Percentiles rank a stretch among this genome's conserved stretches.
These are phyloP conservation scores for Picocystis salinarum DNA, from an alignment of 139 green algal species.

Conservation along the genomic window DNA sequence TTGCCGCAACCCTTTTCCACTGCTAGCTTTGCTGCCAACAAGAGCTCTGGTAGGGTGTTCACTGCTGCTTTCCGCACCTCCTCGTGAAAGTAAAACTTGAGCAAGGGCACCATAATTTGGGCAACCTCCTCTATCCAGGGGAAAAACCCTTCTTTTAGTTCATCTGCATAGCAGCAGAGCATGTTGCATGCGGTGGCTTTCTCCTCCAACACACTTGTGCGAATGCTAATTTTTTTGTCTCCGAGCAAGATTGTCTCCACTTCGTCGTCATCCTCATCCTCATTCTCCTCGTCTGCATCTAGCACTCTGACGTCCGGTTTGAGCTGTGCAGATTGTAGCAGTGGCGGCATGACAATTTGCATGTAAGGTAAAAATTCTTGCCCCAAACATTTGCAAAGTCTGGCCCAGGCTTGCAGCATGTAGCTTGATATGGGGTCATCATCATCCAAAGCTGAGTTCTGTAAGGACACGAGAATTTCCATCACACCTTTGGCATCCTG, in stretches of 20 bases:
- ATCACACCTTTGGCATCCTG: conserved; percentile 70
- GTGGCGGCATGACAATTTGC: conserved; percentile 71
- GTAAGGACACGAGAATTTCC: conserved; percentile 61
- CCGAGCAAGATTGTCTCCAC: conserved; percentile 56
- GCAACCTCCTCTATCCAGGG: conserved; percentile 61
- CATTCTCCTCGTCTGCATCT: conserved; percentile 29
- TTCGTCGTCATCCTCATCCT: conserved; percentile 46
- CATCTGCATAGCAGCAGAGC: conserved; percentile 92
- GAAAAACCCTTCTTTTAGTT: conserved; percentile 88
- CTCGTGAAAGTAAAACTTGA: conserved; percentile 94
- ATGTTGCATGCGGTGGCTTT: conserved; percentile 96
- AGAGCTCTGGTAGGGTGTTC: conserved; percentile 61
- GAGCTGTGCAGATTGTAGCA: conserved; percentile 50
- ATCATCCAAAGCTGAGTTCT: conserved; percentile 38
- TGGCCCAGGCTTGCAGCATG: conserved; percentile 65
- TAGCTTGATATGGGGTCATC: conserved; percentile 50
- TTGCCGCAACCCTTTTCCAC: conserved; percentile 34
- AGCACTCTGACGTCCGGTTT: conserved; percentile 75
- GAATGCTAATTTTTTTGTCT: conserved; percentile 48
- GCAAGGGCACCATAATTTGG: conserved; percentile 1
- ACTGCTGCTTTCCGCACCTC: conserved; percentile 57
- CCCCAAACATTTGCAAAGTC: conserved; percentile 91
- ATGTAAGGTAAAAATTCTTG: conserved; percentile 93
- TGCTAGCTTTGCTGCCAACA: conserved; percentile 43
- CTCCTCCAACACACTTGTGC: conserved; percentile 71